phyloP scores from a whole-genome alignment of 2,329 filamentous ascomycete genomes.

The Lecanoromycetidae sp. region DNA sequence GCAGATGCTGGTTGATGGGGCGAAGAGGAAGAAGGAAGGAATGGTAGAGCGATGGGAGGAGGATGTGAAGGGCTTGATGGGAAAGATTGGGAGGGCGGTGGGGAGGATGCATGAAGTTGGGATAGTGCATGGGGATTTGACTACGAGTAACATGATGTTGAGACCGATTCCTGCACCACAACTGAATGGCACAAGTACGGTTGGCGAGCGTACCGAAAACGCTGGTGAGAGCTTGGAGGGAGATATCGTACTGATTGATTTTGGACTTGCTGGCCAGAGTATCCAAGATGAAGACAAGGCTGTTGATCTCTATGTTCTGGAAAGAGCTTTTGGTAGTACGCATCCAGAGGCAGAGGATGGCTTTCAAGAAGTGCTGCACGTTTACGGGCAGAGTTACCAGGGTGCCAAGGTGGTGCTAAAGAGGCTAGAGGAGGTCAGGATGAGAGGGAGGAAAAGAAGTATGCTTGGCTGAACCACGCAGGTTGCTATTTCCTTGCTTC shows the following conservation, averaged over 20 bases:
- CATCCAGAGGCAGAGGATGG: constrained; percentile 74
- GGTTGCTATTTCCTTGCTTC: no score
- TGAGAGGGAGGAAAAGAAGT: constrained; percentile 89
- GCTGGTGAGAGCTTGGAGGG: constrained; percentile 39
- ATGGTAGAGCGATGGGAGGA: constrained; percentile 33
- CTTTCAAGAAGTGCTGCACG: constrained; percentile 60
- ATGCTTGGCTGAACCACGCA: constrained; percentile 88
- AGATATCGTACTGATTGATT: constrained; percentile 84
- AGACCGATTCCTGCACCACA: constrained; percentile 41
- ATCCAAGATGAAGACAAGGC: constrained; percentile 82
- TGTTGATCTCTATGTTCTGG: constrained; percentile 90
- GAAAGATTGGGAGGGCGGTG: constrained; percentile 56
- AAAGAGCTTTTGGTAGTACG: constrained; percentile 87
- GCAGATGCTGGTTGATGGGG: constrained; percentile 55
- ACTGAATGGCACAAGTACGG: neutral
- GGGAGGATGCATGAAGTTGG: constrained; percentile 71
- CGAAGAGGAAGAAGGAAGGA: constrained; percentile 41
- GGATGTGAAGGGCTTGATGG: constrained; percentile 51
- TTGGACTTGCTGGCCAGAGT: constrained; percentile 75
- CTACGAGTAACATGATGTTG: constrained; percentile 94
- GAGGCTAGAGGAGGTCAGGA: constrained; percentile 78
- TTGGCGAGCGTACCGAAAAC: constrained; percentile 12
- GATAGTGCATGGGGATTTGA: constrained; percentile 87
- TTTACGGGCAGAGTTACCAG: constrained; percentile 64
- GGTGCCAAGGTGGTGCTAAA: constrained; percentile 62